These are phyloP conservation scores for Trichoderma oligosporum DNA, from an alignment of 2,329 filamentous ascomycete species.

Conservation along the genomic window DNA sequence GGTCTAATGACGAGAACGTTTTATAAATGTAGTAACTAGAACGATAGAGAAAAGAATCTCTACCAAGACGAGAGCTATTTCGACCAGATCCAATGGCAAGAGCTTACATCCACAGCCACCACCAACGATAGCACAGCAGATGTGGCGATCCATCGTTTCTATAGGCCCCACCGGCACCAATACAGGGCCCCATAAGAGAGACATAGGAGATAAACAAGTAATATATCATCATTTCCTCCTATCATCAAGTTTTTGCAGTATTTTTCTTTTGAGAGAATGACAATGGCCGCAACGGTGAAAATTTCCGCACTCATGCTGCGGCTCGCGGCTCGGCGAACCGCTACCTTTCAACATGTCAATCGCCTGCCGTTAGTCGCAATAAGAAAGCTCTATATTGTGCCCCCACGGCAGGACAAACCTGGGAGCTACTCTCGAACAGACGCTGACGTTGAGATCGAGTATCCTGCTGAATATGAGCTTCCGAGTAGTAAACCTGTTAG, in stretches of 20 bases:
- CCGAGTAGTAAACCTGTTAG: constrained; percentile 67
- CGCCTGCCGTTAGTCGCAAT: constrained; percentile 24
- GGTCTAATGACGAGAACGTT: no score
- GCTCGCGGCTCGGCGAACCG: background rate
- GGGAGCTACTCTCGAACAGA: constrained; percentile 78
- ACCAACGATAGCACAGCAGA: background rate
- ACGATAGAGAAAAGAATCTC: no score
- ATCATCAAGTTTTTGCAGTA: background rate
- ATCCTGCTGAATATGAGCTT: constrained; percentile 70
- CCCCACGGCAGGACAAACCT: constrained; percentile 40
- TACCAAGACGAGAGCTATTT: no score
- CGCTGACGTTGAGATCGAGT: constrained; percentile 70
- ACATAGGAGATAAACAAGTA: constrained; percentile 4
- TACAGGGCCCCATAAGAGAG: background rate
- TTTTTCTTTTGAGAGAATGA: background rate
- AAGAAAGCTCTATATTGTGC: constrained; percentile 33
- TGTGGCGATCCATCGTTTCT: background rate
- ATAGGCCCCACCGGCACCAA: constrained; percentile 1
- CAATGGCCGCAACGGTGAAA: constrained; percentile 3
- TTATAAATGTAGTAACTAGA: no score
- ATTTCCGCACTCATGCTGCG: constrained; percentile 1
- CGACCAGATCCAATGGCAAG: background rate
- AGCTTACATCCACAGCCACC: background rate
- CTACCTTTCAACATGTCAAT: background rate
- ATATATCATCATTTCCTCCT: background rate